Conservation (phyloP, 139 green algal genomes). For the Chlamydomonas sp. region DNA sequence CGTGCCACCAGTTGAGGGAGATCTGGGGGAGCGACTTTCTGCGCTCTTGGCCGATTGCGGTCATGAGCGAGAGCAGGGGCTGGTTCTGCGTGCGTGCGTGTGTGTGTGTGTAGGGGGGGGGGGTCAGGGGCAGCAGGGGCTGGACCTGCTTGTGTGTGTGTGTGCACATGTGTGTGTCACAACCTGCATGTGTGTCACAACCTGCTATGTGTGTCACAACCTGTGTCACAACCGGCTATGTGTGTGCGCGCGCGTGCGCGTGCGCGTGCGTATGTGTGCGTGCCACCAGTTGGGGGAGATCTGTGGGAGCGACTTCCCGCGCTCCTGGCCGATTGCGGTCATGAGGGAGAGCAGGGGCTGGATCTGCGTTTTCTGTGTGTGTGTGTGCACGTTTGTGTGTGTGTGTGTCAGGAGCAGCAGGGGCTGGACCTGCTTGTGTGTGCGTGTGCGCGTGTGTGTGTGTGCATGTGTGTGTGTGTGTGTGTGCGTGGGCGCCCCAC, state of each 20-base stretch:
- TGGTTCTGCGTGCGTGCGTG: too few species aligned
- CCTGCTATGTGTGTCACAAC: neutral
- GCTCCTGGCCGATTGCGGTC: slow-evolving; percentile 55
- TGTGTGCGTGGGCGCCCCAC: neutral
- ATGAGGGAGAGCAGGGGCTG: slow-evolving; percentile 65
- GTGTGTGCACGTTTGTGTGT: too few species aligned
- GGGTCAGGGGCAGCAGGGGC: too few species aligned
- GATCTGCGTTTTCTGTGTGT: too few species aligned
- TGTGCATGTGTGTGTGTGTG: slow-evolving; percentile 1
- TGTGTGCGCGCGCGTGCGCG: neutral
- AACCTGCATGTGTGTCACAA: neutral
- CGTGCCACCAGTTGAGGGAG: slow-evolving; percentile 64
- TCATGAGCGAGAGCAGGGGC: slow-evolving; percentile 64
- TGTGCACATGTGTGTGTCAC: neutral
- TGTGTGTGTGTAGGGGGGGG: too few species aligned
- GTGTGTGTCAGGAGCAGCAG: too few species aligned
- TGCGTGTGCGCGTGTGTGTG: neutral
- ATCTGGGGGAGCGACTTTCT: slow-evolving; percentile 54
- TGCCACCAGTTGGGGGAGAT: slow-evolving; percentile 72
- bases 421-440: too few species aligned
- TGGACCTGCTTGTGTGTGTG: too few species aligned
- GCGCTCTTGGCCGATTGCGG: slow-evolving; percentile 55
- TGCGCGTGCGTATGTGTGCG: neutral
- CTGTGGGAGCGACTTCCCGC: slow-evolving; percentile 54
- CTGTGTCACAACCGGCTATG: neutral